Conservation (phyloP, 2,329 filamentous ascomycete genomes). For the Colletotrichum tabaci region DNA sequence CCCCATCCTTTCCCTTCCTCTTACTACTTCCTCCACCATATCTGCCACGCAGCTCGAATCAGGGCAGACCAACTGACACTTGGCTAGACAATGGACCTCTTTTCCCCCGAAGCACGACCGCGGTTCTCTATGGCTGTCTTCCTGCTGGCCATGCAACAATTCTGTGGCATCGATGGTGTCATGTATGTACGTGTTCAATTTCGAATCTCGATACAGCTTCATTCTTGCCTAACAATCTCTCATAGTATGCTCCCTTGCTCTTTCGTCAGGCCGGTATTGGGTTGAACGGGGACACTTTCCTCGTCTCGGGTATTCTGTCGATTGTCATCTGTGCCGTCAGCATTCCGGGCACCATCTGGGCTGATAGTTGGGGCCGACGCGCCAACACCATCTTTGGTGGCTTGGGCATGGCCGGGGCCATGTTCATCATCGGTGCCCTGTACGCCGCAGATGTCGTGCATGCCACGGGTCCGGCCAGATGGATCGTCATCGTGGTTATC, state of each 20-base stretch:
- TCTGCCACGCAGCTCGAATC: not conserved
- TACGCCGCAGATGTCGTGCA: slow-evolving; percentile 4
- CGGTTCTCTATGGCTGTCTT: not conserved
- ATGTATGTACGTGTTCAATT: not conserved
- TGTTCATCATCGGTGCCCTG: slow-evolving; percentile 9
- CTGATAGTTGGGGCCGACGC: slow-evolving; percentile 8
- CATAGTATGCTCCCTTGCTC: slow-evolving; percentile 1
- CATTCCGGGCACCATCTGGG: slow-evolving; percentile 2
- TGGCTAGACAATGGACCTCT: not conserved
- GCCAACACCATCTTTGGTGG: not conserved
- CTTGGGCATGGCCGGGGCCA: not conserved
- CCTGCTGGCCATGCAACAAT: not conserved
- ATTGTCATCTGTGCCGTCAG: slow-evolving; percentile 5
- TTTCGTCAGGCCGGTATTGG: slow-evolving; percentile 1
- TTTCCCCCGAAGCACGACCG: not conserved
- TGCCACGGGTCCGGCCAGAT: not conserved
- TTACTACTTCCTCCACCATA: not conserved
- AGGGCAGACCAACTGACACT: not conserved
- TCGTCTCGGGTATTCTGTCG: slow-evolving; percentile 4
- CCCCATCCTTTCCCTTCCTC: too few species aligned
- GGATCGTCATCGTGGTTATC: slow-evolving; percentile 10
- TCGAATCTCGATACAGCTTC: not conserved
- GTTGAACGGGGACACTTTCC: not conserved
- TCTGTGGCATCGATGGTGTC: not conserved
- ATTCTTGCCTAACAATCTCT: not conserved